A percentile compares a stretch with the other conserved stretches of the same genome.
These are phyloP conservation scores for Aspergillus coremiiformis DNA, from an alignment of 495 filamentous ascomycete genomes.

Conservation along the genomic window DNA sequence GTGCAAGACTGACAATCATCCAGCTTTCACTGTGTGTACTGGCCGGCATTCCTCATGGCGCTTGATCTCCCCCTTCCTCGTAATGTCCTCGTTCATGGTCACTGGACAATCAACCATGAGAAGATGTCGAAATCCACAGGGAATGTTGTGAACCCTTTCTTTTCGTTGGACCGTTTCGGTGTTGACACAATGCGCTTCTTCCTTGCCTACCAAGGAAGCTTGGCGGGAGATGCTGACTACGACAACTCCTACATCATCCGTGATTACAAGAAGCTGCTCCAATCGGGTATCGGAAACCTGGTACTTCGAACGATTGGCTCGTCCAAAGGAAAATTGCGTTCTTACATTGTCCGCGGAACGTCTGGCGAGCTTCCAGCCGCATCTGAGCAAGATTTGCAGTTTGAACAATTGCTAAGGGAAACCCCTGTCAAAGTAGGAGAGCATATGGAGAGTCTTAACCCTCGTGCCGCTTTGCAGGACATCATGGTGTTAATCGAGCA, in stretches of 20 bases:
- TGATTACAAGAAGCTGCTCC: slow-evolving; percentile 70
- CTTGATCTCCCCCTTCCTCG: slow-evolving; percentile 76
- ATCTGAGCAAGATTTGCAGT: slow-evolving; percentile 22
- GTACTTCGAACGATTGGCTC: slow-evolving; percentile 58
- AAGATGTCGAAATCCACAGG: slow-evolving; percentile 97
- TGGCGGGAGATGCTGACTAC: slow-evolving; percentile 74
- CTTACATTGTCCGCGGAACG: slow-evolving; percentile 42
- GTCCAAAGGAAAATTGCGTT: slow-evolving; percentile 56
- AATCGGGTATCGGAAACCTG: slow-evolving; percentile 71
- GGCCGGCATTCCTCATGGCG: slow-evolving; percentile 92
- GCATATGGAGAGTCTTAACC: slow-evolving; percentile 59
- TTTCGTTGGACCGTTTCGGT: slow-evolving; percentile 82
- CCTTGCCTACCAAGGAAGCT: slow-evolving; percentile 67
- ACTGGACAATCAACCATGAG: slow-evolving; percentile 82
- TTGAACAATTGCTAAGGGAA: slow-evolving; percentile 27
- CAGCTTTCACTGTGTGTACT: slow-evolving; percentile 92
- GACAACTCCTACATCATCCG: slow-evolving; percentile 66
- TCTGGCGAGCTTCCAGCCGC: slow-evolving; percentile 24
- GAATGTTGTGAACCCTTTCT: slow-evolving; percentile 92
- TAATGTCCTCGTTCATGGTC: slow-evolving; percentile 77
- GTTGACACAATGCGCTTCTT: slow-evolving; percentile 85
- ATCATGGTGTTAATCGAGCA: slow-evolving; percentile 58
- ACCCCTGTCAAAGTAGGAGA: slow-evolving; percentile 36
- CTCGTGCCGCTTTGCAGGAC: slow-evolving; percentile 54
- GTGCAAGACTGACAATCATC: background rate